Base-by-base conservation (phyloP, 1,284 basidiomycete genomes). In the Fomitopsis pinicola region DNA sequence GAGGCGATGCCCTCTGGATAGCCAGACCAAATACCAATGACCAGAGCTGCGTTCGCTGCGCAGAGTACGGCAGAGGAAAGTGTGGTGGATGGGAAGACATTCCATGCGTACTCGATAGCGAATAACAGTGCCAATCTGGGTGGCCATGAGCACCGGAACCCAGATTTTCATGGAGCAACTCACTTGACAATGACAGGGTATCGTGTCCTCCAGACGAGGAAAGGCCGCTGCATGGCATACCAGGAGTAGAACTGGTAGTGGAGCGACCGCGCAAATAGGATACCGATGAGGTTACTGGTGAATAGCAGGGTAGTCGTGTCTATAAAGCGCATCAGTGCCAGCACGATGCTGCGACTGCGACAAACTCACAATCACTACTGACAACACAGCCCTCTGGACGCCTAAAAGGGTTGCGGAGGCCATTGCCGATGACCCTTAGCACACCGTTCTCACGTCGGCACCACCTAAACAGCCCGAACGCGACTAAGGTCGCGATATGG, bases 181-280 rank as follows among this genome's bases (percentile, higher is more conserved):
- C 68, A 94, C 93, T 85, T 89, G 22, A 89, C 7, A 28, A 76
- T 40, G 17, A 83, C 52, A 26, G 87, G 88, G 71, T 85, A 91
- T 59, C 75, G 80, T 4, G 91, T 89, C 68, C 85, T 84, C 85
- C 88, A 95, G 5, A 86, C 77, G 30, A 99, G 76, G 68, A 97
- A 87, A 0, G 95, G 94, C n/a, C 97, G 74, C 68, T 97, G 94
- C 65, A 95, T 91, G 12, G 92, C 94, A 74, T 98, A 98, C 97
- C 97, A 99, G 5, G 92, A 89, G 74, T 98, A 98, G 76, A 99
- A 99, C 69, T 99, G 97, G 74, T 98, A 99, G 74, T 99, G 97
- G 59, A 99, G 77, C 15, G 95, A 97, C n/a, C 97, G 86, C 15
- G 97, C 93, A 73, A 92, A 98, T 4, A 92, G 68, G 38, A 99